Percentiles rank a stretch among this genome's conserved stretches.
Conservation (phyloP, 129 eudicot species). For the Mikania micrantha region DNA sequence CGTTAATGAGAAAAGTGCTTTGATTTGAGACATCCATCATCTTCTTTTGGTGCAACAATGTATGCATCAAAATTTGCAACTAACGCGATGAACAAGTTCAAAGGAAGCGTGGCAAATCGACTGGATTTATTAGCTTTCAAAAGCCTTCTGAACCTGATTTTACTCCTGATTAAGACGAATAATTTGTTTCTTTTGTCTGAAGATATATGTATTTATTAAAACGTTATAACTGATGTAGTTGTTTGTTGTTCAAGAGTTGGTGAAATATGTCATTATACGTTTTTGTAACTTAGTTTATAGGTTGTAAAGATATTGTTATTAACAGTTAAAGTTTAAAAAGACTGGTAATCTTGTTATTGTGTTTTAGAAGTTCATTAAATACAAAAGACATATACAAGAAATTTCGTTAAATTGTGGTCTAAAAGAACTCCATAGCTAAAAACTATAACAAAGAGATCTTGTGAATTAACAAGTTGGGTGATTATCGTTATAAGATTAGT, state of each 20-base stretch:
- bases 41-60: slow-evolving; percentile 55
- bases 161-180: slow-evolving; percentile 12
- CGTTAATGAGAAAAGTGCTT: slow-evolving; percentile 32
- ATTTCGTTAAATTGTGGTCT: no score
- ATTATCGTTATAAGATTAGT: no score
- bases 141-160: slow-evolving; percentile 68
- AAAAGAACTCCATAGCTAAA: no score
- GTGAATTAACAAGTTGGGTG: no score
- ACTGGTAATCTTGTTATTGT: no score
- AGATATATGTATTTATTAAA: neutral
- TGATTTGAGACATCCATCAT: slow-evolving; percentile 27
- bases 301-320: neutral
- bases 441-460: no score
- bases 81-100: slow-evolving; percentile 54
- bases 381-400: no score
- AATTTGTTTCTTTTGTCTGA: neutral
- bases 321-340: no score
- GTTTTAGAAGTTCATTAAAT: no score
- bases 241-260: neutral
- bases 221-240: neutral
- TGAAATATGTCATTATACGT: neutral
- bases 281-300: neutral
- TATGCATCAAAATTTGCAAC: slow-evolving; percentile 69
- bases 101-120: slow-evolving; percentile 38
- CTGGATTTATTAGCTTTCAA: slow-evolving; percentile 38